Evolutionary conservation across 1,284 basidiomycete genomes (phyloP).

Genomic region (Gomphus sp.): DNA sequence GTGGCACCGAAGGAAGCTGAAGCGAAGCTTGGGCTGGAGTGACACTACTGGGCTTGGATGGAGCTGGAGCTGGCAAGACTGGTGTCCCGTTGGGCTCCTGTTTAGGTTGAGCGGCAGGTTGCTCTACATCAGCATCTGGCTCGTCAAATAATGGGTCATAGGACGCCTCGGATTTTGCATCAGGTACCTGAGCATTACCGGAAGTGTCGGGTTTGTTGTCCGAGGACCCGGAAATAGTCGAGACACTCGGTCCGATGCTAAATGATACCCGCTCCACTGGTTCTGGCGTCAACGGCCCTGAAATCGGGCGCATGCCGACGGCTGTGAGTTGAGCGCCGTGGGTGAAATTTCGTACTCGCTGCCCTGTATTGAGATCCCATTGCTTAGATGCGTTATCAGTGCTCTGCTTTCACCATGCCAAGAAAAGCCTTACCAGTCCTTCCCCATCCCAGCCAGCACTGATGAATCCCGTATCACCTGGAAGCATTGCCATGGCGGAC

Average conservation of each 20-base stretch:
- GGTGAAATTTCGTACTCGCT: slow-evolving; percentile 69
- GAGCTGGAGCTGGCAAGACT: not conserved
- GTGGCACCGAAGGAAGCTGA: slow-evolving; percentile 26
- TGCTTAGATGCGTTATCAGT: slow-evolving; percentile 46
- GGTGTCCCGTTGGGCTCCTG: not conserved
- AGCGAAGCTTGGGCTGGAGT: not conserved
- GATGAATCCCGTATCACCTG: slow-evolving; percentile 77
- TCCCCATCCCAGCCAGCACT: slow-evolving; percentile 95
- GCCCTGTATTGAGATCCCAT: slow-evolving; percentile 96
- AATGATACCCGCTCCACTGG: slow-evolving; percentile 1
- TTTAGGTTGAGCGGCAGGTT: slow-evolving; percentile 8
- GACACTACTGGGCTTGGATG: not conserved
- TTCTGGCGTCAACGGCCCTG: slow-evolving; percentile 15
- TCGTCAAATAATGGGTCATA: slow-evolving; percentile 79
- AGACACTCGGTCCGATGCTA: not conserved
- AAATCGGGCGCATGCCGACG: slow-evolving; percentile 67
- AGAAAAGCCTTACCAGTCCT: slow-evolving; percentile 56
- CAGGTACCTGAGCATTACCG: slow-evolving; percentile 20
- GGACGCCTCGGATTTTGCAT: slow-evolving; percentile 66
- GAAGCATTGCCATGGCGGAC: slow-evolving; percentile 75
- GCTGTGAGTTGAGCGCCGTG: slow-evolving; percentile 85
- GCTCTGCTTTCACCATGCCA: not conserved
- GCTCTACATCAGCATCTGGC: slow-evolving; percentile 37
- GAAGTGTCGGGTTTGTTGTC: not conserved
- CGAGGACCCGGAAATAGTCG: not conserved